Evolutionary conservation across 2,329 filamentous ascomycete genomes (phyloP).

Genomic region (Aspergillus sp.): DNA sequence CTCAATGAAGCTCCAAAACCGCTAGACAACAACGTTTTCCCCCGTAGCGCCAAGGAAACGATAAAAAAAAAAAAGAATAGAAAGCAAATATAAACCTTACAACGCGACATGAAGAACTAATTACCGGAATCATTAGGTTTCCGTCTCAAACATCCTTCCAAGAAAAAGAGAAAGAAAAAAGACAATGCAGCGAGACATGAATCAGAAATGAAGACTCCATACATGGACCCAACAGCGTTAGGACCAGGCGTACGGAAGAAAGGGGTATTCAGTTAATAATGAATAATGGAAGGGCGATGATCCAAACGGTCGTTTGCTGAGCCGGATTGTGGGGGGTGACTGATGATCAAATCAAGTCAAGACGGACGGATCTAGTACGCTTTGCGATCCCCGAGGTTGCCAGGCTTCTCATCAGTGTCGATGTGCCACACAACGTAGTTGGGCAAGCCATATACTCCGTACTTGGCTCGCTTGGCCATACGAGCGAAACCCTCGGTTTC

Average conservation of each 20-base stretch:
- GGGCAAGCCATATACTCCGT: slow-evolving; percentile 83
- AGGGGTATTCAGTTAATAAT: slow-evolving; percentile 5
- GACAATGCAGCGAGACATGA: slow-evolving; percentile 10
- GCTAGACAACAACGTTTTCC: slow-evolving; percentile 25
- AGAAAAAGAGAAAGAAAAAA: slow-evolving; percentile 7
- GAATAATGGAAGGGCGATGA: slow-evolving; percentile 7
- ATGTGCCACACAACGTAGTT: slow-evolving; percentile 99
- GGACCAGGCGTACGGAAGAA: slow-evolving; percentile 12
- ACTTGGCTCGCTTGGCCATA: slow-evolving; percentile 96
- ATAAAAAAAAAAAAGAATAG: slow-evolving; percentile 22
- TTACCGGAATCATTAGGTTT: slow-evolving; percentile 31
- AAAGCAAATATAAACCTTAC: slow-evolving; percentile 25
- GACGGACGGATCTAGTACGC: slow-evolving; percentile 23
- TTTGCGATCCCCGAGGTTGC: slow-evolving; percentile 54
- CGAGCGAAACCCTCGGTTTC: slow-evolving; percentile 98
- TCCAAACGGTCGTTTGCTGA: too few species aligned
- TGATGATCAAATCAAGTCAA: not conserved
- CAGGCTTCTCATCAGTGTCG: slow-evolving; percentile 90
- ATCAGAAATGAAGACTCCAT: slow-evolving; percentile 9
- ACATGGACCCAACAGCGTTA: slow-evolving; percentile 8
- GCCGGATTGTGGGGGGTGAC: too few species aligned
- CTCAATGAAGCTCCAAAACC: slow-evolving; percentile 22
- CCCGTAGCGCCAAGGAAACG: slow-evolving; percentile 32
- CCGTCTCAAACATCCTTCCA: slow-evolving; percentile 21
- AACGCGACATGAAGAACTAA: slow-evolving; percentile 27